Evolutionary conservation across 495 filamentous ascomycete species (phyloP), one percentile per base, ranked within the genome.

Genomic region (Neurospora sp.): DNA sequence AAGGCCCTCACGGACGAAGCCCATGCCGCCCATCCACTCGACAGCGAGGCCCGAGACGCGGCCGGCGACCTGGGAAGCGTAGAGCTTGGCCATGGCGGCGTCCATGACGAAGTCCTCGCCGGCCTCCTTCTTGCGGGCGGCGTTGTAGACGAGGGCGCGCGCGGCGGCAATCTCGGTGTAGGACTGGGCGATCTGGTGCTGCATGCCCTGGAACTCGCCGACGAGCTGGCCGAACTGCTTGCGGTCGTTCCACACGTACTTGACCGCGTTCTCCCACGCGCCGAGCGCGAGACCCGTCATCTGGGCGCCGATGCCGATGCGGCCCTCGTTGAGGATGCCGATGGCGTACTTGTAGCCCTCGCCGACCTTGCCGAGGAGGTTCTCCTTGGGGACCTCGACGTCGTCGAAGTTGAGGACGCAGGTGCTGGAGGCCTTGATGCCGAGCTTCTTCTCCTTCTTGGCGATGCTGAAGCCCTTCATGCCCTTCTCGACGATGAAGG

Each of bases 381-480:
- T 95, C 78, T 90, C 91, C 80, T 90, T 90, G 39, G 85, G 95
- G 20, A 99, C 88, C 78, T 96, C 90, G 35, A 98, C 95, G 78
- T 98, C 96, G 81, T 99, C 96, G 74, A 99, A 98, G 86, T 91
- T 99, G 78, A 99, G 86, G 68, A 96, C 94, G 82, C 96, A 99
- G 27, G 96, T 99, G 85, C 92, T 94, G 84, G 92, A 95, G 3
- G 96, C 96, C 71, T 87, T 89, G 83, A 99, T 99, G 59, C 96
- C 96, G 40, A 99, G 89, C 86, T 99, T 99, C 90, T 97, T 97
- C 87, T 99, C 96, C 86, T 99, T 99, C 88, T 99, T 99, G 22
- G 96, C 93, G 80, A 99, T 94, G 20, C 87, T 89, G 87, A 99
- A 98, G 5, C 96, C 96, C 71, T 91, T 90, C 69, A 89, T 92